A percentile compares a stretch with the other conserved stretches of the same genome.
These are phyloP conservation scores for Niebla homalea DNA, from an alignment of 495 filamentous ascomycete genomes.

Conservation along the genomic window DNA sequence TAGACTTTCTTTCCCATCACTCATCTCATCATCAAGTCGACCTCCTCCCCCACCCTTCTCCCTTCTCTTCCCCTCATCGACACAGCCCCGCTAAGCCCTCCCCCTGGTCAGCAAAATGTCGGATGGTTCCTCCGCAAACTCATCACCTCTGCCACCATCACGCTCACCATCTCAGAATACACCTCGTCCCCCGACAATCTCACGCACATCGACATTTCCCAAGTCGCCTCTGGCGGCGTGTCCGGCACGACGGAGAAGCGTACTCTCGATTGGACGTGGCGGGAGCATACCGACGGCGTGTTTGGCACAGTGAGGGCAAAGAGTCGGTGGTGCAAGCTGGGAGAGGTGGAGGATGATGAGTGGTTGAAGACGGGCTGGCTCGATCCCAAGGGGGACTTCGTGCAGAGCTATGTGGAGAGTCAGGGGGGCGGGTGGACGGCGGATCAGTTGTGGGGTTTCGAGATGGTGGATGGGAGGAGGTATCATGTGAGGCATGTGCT, in stretches of 20 bases:
- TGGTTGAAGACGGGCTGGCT: constrained; percentile 32
- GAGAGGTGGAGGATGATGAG: constrained; percentile 26
- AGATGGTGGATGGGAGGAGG: constrained; percentile 43
- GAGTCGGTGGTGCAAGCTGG: constrained; percentile 37
- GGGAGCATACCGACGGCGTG: constrained; percentile 64
- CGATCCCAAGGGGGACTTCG: constrained; percentile 24
- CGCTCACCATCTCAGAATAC: constrained; percentile 55
- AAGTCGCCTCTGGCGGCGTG: constrained; percentile 63
- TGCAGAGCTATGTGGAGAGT: constrained; percentile 37
- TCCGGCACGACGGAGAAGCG: constrained; percentile 60
- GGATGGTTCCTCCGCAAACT: constrained; percentile 71
- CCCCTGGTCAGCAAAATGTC: constrained; percentile 54
- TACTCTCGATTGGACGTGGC: constrained; percentile 52
- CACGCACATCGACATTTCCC: constrained; percentile 69
- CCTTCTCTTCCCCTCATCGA: neutral
- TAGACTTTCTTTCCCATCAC: no score
- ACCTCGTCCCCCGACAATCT: constrained; percentile 26
- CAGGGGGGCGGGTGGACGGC: constrained; percentile 18
- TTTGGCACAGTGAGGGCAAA: constrained; percentile 62
- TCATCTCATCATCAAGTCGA: no score
- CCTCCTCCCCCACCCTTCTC: no score
- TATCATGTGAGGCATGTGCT: constrained; percentile 54
- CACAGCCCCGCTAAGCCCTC: constrained; percentile 7
- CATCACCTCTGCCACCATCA: constrained; percentile 58
- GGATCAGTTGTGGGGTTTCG: constrained; percentile 50